Evolutionary conservation across 2,329 filamentous ascomycete species (phyloP).

Genomic region (Aspergillus felis): DNA sequence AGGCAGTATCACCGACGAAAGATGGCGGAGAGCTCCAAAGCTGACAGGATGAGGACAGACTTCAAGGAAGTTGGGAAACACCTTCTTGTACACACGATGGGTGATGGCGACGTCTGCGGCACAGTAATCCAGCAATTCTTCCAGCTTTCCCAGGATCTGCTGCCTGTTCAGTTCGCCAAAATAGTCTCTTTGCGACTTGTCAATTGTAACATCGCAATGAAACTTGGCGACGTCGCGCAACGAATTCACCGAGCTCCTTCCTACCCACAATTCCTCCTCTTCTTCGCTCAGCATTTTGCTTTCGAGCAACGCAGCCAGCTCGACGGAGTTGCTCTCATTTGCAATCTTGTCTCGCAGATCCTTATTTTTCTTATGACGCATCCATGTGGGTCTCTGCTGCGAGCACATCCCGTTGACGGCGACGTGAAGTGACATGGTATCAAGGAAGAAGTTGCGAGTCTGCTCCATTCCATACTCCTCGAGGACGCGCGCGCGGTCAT

Average conservation of each 20-base stretch:
- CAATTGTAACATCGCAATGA: constrained; percentile 84
- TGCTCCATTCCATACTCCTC: constrained; percentile 88
- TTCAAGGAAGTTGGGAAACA: constrained; percentile 83
- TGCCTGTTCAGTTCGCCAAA: constrained; percentile 77
- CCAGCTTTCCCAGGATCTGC: constrained; percentile 66
- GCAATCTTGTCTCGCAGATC: constrained; percentile 78
- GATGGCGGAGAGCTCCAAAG: constrained; percentile 86
- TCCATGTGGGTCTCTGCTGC: constrained; percentile 91
- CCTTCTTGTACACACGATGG: constrained; percentile 87
- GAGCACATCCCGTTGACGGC: constrained; percentile 99
- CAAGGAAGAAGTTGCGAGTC: constrained; percentile 79
- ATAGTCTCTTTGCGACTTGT: constrained; percentile 81
- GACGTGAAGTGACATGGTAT: constrained; percentile 97
- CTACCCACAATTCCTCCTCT: constrained; percentile 94
- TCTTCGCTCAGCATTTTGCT: constrained; percentile 67
- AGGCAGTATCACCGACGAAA: constrained; percentile 90
- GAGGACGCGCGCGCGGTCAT: constrained; percentile 79
- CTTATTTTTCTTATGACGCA: constrained; percentile 88
- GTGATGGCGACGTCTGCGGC: constrained; percentile 91
- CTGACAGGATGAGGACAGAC: constrained; percentile 96
- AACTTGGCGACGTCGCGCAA: constrained; percentile 94
- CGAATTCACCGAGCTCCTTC: constrained; percentile 91
- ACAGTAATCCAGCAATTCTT: constrained; percentile 87
- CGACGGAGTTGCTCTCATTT: constrained; percentile 64
- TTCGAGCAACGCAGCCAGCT: constrained; percentile 68